Conservation (phyloP, 2,329 filamentous ascomycete genomes). For the Trichophyton simii region DNA sequence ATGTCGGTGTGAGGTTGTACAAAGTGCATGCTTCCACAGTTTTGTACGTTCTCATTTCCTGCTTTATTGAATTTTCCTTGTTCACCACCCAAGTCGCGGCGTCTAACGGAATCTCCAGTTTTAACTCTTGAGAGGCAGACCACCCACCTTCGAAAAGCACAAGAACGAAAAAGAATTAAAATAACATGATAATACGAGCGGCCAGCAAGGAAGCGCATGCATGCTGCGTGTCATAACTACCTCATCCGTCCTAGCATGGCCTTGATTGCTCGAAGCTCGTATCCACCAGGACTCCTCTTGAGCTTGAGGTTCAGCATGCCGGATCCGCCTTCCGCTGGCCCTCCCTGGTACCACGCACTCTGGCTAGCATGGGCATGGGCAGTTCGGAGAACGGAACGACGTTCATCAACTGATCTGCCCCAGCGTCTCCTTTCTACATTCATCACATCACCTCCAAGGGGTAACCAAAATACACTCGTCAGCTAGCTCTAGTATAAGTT, state of each 20-base stretch:
- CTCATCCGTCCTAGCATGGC: slow-evolving; percentile 1
- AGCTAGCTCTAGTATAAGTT: background rate
- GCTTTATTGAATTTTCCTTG: slow-evolving; percentile 2
- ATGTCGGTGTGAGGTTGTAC: slow-evolving; percentile 5
- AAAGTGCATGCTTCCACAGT: background rate
- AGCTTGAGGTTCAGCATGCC: background rate
- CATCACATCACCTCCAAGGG: background rate
- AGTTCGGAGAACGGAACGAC: background rate
- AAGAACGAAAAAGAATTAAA: too few relatives aligned
- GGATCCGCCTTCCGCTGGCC: slow-evolving; percentile 5
- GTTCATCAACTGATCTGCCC: background rate
- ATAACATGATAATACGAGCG: background rate
- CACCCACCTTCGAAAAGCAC: too few relatives aligned
- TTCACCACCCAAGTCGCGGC: background rate
- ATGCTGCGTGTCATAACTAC: slow-evolving; percentile 3
- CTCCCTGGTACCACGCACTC: slow-evolving; percentile 1
- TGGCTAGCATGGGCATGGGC: background rate
- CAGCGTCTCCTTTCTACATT: background rate
- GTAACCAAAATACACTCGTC: too few relatives aligned
- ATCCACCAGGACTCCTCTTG: background rate
- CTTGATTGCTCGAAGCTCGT: slow-evolving; percentile 3
- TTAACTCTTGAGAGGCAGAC: background rate
- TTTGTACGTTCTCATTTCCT: background rate
- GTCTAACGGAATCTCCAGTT: background rate
- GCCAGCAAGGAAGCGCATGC: background rate